Conservation (phyloP, 148 eudicot species). For the Heliamphora exappendiculata region DNA sequence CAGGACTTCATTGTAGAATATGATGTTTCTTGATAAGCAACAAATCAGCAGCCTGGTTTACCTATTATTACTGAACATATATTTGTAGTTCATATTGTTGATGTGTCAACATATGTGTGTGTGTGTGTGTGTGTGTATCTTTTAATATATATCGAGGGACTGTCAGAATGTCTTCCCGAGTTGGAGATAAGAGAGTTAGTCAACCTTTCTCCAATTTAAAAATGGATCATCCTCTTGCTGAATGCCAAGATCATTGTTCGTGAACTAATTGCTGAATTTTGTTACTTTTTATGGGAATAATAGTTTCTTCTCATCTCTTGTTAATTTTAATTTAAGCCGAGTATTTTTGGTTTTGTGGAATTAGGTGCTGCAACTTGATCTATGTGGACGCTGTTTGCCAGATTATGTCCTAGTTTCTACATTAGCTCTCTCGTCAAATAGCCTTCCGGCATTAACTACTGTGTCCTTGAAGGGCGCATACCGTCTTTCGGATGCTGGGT, state of each 20-base stretch:
- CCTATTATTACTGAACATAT: not conserved
- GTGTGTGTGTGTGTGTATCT: too few species aligned
- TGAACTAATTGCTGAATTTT: not conserved
- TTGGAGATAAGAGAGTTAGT: not conserved
- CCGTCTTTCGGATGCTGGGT: constrained; percentile 80
- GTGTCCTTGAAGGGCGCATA: constrained; percentile 85
- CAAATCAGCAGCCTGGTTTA: not conserved
- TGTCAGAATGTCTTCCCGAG: not conserved
- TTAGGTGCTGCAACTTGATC: constrained; percentile 91
- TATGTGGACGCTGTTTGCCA: constrained; percentile 80
- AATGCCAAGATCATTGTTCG: not conserved
- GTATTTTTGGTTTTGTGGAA: constrained; percentile 6
- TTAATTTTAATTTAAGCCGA: not conserved
- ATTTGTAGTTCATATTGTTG: not conserved
- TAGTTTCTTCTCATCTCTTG: not conserved
- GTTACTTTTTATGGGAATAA: not conserved
- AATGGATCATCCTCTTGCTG: not conserved
- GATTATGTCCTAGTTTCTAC: constrained; percentile 48
- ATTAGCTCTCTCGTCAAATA: constrained; percentile 33
- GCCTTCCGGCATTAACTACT: constrained; percentile 54
- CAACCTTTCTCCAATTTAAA: not conserved
- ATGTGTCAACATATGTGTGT: too few species aligned
- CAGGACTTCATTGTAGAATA: not conserved
- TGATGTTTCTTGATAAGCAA: not conserved
- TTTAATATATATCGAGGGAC: not conserved